Evolutionary conservation across 306 rosid species (phyloP).

Genomic region (Sphenostylis stenocarpa): DNA sequence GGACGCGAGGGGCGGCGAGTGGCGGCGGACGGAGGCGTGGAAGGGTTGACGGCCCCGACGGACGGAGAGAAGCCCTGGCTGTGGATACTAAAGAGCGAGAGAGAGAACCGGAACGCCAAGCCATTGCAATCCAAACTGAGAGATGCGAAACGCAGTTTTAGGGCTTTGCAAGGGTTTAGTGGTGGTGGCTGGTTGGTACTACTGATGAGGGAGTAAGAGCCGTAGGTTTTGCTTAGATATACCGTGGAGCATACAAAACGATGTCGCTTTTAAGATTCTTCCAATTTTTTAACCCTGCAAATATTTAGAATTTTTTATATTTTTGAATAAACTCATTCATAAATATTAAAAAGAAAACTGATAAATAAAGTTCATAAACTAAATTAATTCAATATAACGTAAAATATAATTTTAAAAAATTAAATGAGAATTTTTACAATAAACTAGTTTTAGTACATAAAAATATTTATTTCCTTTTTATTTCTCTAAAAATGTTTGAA

Average conservation of each 20-base stretch:
- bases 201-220: neutral
- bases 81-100: slow-evolving; percentile 72
- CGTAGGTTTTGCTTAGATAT: neutral
- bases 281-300: neutral
- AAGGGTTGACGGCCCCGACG: slow-evolving; percentile 53
- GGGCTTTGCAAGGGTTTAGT: slow-evolving; percentile 76
- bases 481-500: too few relatives aligned
- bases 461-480: too few relatives aligned
- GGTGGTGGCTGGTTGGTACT: neutral
- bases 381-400: too few relatives aligned
- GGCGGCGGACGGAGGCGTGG: slow-evolving; percentile 69
- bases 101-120: slow-evolving; percentile 78
- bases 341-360: too few relatives aligned
- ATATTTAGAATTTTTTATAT: too few relatives aligned
- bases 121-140: slow-evolving; percentile 26
- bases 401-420: too few relatives aligned
- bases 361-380: too few relatives aligned
- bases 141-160: neutral
- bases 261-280: neutral
- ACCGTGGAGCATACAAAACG: neutral
- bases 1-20: slow-evolving; percentile 62
- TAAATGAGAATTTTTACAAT: too few relatives aligned
- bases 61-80: slow-evolving; percentile 68
- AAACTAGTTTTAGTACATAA: too few relatives aligned
- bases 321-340: too few relatives aligned